Conservation (phyloP, 2,329 filamentous ascomycete genomes). For the Colletotrichum incanum region DNA sequence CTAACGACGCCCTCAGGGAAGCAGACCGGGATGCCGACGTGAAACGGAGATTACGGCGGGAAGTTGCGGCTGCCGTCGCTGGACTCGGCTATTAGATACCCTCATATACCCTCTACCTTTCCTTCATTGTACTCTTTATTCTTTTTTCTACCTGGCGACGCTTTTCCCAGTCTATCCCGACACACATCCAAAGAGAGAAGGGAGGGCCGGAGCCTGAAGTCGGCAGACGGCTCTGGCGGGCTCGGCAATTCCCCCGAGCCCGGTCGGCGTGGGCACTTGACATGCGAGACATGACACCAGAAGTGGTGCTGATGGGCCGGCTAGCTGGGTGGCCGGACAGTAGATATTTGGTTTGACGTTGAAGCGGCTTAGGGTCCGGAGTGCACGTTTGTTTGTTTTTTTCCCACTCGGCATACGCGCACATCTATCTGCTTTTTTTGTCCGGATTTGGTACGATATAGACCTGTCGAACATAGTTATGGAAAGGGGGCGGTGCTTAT, state of each 20-base stretch:
- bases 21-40: slow-evolving; percentile 21
- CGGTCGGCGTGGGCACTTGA: neutral
- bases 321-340: neutral
- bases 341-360: slow-evolving; percentile 25
- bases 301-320: slow-evolving; percentile 2
- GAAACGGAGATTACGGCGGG: slow-evolving; percentile 38
- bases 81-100: slow-evolving; percentile 39
- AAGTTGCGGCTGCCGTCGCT: slow-evolving; percentile 33
- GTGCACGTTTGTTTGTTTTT: neutral
- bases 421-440: neutral
- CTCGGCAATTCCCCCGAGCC: too few relatives aligned
- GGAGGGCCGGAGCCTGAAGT: neutral
- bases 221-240: too few relatives aligned
- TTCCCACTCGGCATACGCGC: neutral
- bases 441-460: slow-evolving; percentile 35
- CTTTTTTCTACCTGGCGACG: neutral
- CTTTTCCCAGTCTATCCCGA: neutral
- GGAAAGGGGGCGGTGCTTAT: neutral
- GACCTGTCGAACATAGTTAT: slow-evolving; percentile 13
- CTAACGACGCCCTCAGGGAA: slow-evolving; percentile 40
- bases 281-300: slow-evolving; percentile 16
- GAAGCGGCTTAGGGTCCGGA: neutral
- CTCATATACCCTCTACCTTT: slow-evolving; percentile 1
- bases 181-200: neutral
- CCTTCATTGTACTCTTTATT: slow-evolving; percentile 12